Evolutionary conservation across 2,329 filamentous ascomycete genomes (phyloP), one percentile per base, ranked within the genome.

Genomic region (Microsporum audouinii): DNA sequence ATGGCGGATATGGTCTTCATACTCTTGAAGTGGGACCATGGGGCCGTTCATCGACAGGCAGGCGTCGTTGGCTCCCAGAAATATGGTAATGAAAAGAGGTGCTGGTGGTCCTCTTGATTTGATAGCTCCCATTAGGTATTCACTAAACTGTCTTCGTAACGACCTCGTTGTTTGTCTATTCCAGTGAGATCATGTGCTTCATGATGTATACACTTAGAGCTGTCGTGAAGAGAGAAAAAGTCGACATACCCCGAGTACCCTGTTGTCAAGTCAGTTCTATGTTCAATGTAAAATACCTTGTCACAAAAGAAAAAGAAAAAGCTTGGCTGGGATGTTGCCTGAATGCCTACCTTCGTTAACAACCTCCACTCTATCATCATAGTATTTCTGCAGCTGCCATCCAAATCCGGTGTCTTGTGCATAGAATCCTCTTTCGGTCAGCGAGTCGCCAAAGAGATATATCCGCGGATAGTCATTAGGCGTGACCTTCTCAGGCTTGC

Each of bases 41-140:
- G 69, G 68, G 2, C 43, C 41, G 61, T 58, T 14, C 38, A 47
- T 58, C n/a, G 67, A 49, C 33, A 73, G 61, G 61, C 70, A 73
- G 29, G 73, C 73, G 60, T 76, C 73, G 57, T 76, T 75, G 31
- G 72, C 73, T 41, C 74, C 73, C 6, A 76, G 60, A 60, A 74
- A 73, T 61, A 76, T 75, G 17, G 72, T 75, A 63, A 76, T 67
- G 60, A 76, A 68, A 29, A 75, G 67, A 4, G 71, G 73, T n/a
- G 61, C 63, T 12, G 64, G 63, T 1, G 61, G 36, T 23, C 64
- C 63, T 12, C 63, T 61, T 58, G 61, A 60, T 36, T 63, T 49
- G n/a, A 60, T 61, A 5, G 5, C 43, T 10, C 56, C 34, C 17
- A 66, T 36, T 36, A 67, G 58, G n/a, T 23, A 59, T 36, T 58